Evolutionary conservation across 768 basidiomycete genomes (phyloP).

Genomic region (Podaxis pistillaris): DNA sequence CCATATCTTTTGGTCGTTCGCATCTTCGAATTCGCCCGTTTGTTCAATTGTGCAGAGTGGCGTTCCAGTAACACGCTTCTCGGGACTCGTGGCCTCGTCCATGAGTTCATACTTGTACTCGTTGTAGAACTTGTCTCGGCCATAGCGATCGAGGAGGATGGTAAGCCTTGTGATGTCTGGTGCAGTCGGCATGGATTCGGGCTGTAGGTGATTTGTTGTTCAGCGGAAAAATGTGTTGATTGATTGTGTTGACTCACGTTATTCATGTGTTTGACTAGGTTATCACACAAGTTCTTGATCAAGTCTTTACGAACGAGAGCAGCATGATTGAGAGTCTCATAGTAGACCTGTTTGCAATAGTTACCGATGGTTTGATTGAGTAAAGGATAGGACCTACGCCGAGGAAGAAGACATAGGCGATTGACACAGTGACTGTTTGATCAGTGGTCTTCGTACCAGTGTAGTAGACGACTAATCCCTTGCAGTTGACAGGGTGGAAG

Average conservation of each 20-base stretch:
- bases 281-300: background rate
- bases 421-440: background rate
- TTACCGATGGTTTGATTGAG: background rate
- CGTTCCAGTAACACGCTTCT: background rate
- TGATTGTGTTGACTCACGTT: background rate
- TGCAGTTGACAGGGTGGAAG: background rate
- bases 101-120: background rate
- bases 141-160: background rate
- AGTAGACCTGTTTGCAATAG: background rate
- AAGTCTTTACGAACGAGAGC: background rate
- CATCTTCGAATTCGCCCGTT: background rate
- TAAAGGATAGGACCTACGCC: background rate
- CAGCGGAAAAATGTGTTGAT: background rate
- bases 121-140: background rate
- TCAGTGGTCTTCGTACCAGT: background rate
- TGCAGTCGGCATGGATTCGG: background rate
- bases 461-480: background rate
- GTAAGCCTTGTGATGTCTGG: background rate
- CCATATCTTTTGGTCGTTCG: background rate
- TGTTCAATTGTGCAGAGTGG: background rate
- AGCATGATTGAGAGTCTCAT: background rate
- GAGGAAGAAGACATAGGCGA: background rate
- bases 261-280: background rate
- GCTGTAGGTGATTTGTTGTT: background rate
- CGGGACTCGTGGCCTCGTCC: background rate